Conservation (phyloP, 352 stramenopile genomes). For the Pythium graminicola region DNA sequence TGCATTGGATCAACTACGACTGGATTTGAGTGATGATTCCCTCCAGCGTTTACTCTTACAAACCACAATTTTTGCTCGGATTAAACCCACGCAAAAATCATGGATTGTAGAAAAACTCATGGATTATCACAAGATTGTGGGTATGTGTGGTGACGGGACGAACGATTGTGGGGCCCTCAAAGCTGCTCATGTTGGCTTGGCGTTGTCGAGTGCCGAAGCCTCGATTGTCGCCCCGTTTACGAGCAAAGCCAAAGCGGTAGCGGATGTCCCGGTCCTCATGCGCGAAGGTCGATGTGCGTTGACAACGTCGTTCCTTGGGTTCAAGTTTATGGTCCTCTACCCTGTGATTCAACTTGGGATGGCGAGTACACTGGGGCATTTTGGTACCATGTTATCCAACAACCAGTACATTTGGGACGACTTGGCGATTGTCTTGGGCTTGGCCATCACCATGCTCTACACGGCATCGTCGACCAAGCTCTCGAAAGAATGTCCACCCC, state of each 20-base stretch:
- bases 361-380: conserved; percentile 21
- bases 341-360: conserved; percentile 48
- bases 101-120: conserved; percentile 48
- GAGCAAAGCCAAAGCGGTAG: conserved; percentile 66
- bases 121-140: conserved; percentile 61
- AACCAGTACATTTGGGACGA: conserved; percentile 64
- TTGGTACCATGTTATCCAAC: conserved; percentile 39
- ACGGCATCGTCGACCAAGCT: conserved; percentile 31
- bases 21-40: no score
- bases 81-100: no score
- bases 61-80: no score
- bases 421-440: conserved; percentile 36
- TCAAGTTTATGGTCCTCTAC: conserved; percentile 90
- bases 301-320: conserved; percentile 71
- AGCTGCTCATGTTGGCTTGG: conserved; percentile 87
- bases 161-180: conserved; percentile 91
- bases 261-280: conserved; percentile 75
- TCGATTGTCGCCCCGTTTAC: conserved; percentile 84
- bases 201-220: conserved; percentile 85
- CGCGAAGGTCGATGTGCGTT: conserved; percentile 83
- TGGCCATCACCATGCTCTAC: conserved; percentile 54
- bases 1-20: conserved; percentile 63
- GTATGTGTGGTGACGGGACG: conserved; percentile 81
- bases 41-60: no score
- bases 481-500: conserved; percentile 30